Evolutionary conservation across 2,329 filamentous ascomycete genomes (phyloP).

Genomic region (Emergomyces pasteurianus): DNA sequence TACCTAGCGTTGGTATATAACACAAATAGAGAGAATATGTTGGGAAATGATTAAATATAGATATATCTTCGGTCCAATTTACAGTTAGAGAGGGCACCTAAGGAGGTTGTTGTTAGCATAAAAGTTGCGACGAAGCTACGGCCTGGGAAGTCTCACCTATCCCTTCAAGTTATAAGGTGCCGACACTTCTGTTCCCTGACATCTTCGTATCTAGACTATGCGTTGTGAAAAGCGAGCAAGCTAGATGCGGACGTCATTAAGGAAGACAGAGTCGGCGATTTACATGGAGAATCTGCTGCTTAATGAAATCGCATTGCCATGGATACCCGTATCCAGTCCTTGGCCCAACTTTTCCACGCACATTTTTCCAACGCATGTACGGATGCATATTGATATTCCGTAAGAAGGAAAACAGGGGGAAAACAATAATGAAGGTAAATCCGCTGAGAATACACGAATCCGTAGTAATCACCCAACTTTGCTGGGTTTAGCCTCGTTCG

Average conservation of each 20-base stretch:
- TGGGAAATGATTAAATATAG: background rate
- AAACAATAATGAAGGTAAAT: background rate
- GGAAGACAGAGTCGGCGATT: conserved; percentile 4
- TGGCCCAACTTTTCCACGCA: background rate
- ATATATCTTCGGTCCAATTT: background rate
- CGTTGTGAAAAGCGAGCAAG: background rate
- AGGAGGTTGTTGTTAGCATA: background rate
- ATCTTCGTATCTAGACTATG: background rate
- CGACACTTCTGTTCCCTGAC: conserved; percentile 6
- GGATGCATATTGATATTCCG: background rate
- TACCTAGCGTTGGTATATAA: too few species aligned
- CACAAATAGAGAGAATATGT: background rate
- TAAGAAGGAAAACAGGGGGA: background rate
- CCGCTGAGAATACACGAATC: background rate
- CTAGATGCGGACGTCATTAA: background rate
- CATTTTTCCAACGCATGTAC: background rate
- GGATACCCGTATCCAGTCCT: background rate
- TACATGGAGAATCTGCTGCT: background rate
- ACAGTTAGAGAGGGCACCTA: background rate
- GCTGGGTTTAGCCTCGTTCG: conserved; percentile 20
- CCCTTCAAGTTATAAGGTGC: conserved; percentile 6
- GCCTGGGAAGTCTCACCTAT: conserved; percentile 3
- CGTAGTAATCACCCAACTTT: background rate
- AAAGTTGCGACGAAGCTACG: background rate
- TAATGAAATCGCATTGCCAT: background rate